Conservation (phyloP, 2,329 filamentous ascomycete genomes). For the Curvularia verruculosa region DNA sequence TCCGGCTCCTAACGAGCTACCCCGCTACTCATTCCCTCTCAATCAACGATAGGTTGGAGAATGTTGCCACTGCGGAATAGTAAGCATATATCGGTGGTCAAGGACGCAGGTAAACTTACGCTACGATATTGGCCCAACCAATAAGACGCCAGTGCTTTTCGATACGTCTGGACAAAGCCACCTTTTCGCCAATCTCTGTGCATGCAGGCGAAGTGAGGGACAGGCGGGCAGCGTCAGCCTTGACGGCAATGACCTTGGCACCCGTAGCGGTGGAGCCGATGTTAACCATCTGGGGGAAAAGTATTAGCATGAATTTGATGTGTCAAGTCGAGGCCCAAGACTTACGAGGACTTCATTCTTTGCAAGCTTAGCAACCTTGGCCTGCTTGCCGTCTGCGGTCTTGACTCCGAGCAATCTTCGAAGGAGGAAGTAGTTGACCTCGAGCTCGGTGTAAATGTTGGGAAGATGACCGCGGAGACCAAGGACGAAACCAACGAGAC, state of each 20-base stretch:
- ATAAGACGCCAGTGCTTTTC: conserved; percentile 89
- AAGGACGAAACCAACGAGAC: conserved; percentile 96
- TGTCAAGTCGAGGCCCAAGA: background rate
- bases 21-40: conserved; percentile 13
- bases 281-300: conserved; percentile 77
- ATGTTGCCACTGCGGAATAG: conserved; percentile 43
- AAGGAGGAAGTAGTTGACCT: conserved; percentile 97
- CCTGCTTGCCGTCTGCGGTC: conserved; percentile 97
- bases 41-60: conserved; percentile 45
- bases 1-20: conserved; percentile 12
- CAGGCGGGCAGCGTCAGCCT: conserved; percentile 96
- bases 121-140: conserved; percentile 52
- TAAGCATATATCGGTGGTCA: conserved; percentile 23
- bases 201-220: conserved; percentile 91
- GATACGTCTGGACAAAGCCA: conserved; percentile 92
- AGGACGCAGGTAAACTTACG: conserved; percentile 40
- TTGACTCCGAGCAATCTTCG: conserved; percentile 93
- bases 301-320: conserved; percentile 18
- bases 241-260: conserved; percentile 95
- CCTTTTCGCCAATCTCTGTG: conserved; percentile 97
- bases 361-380: conserved; percentile 95
- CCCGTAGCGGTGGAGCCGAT: conserved; percentile 97
- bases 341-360: conserved; percentile 90
- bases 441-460: conserved; percentile 96
- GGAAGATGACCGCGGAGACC: conserved; percentile 92